These are phyloP conservation scores for Primulina huaijiensis DNA, from an alignment of 257 asterid genomes.

Conservation along the genomic window DNA sequence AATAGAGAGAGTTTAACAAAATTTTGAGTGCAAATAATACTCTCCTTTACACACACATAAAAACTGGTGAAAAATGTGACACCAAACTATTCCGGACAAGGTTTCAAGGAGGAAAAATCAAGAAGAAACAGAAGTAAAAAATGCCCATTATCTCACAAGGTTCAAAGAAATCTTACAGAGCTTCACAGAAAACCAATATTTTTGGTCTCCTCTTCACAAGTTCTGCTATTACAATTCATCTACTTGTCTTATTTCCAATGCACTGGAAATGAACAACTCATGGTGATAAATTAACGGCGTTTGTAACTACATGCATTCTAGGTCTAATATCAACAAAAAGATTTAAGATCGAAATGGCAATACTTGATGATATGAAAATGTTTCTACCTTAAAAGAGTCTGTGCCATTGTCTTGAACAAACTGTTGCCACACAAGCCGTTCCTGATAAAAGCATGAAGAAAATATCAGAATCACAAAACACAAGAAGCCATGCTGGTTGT, in stretches of 20 bases:
- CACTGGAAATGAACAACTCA: not conserved
- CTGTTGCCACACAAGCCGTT: not conserved
- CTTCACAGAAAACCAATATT: not conserved
- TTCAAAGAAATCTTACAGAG: not conserved
- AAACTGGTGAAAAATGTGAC: not conserved
- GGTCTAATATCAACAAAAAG: not conserved
- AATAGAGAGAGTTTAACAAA: too few relatives aligned
- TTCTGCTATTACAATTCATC: not conserved
- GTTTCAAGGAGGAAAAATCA: too few relatives aligned
- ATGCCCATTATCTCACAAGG: not conserved
- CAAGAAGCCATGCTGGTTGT: not conserved
- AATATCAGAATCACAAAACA: not conserved
- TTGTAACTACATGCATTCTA: not conserved
- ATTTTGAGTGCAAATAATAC: too few relatives aligned
- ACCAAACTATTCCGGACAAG: not conserved
- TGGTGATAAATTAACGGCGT: not conserved
- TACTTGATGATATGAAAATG: not conserved
- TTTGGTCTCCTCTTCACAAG: not conserved
- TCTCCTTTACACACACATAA: too few relatives aligned
- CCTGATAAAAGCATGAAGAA: not conserved
- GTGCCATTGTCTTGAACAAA: not conserved
- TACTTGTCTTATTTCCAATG: not conserved
- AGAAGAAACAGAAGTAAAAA: not conserved
- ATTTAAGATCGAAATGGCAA: not conserved
- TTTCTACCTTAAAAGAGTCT: not conserved